These are phyloP conservation scores for Tetracladium setigerum DNA, from an alignment of 495 filamentous ascomycete species.

Conservation along the genomic window DNA sequence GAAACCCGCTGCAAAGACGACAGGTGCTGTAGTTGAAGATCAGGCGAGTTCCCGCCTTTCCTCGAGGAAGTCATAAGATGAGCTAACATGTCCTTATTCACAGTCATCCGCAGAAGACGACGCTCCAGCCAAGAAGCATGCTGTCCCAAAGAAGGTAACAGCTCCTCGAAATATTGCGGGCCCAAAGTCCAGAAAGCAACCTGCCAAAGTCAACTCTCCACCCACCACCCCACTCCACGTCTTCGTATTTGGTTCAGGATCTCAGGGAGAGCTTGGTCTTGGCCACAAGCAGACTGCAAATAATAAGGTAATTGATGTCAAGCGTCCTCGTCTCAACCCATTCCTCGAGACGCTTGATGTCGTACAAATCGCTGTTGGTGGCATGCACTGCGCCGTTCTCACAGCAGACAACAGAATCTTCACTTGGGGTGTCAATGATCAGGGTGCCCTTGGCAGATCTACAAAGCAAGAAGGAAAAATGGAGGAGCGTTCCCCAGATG, in stretches of 20 bases:
- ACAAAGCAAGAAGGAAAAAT: conserved; percentile 46
- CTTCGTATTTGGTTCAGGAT: conserved; percentile 49
- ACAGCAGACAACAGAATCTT: conserved; percentile 58
- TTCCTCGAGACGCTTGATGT: conserved; percentile 42
- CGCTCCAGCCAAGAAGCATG: neutral
- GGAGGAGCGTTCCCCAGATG: conserved; percentile 37
- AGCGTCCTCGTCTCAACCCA: conserved; percentile 45
- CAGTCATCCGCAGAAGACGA: neutral
- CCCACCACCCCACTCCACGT: conserved; percentile 33
- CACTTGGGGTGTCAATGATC: conserved; percentile 68
- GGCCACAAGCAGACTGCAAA: conserved; percentile 10
- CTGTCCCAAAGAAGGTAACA: conserved; percentile 9
- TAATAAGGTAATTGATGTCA: conserved; percentile 44
- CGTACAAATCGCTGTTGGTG: conserved; percentile 55
- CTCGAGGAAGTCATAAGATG: neutral
- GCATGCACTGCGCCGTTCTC: conserved; percentile 59
- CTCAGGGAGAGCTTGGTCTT: conserved; percentile 47
- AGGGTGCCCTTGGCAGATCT: conserved; percentile 57
- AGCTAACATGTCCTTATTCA: neutral
- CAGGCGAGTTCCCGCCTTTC: neutral
- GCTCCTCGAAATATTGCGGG: neutral
- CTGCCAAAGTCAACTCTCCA: conserved; percentile 28
- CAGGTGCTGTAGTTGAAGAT: neutral
- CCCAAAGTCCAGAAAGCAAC: conserved; percentile 13
- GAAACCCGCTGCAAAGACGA: conserved; percentile 17